These are phyloP conservation scores for Penicillium maclennaniae DNA, from an alignment of 495 filamentous ascomycete species.

Conservation along the genomic window DNA sequence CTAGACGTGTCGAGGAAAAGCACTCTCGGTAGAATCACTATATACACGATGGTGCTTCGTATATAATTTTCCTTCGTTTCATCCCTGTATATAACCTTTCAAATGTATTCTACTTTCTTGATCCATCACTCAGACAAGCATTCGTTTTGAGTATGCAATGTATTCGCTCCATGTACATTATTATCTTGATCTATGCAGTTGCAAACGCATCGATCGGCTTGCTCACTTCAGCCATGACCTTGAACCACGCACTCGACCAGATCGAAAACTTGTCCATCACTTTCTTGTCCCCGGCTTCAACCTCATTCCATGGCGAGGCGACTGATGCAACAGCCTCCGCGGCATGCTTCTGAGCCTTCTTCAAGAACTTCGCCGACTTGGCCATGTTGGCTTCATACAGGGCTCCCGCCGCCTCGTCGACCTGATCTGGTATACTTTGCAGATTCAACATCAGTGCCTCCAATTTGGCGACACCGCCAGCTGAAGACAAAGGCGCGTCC, in stretches of 20 bases:
- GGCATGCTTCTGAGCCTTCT: slow-evolving; percentile 26
- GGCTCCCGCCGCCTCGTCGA: slow-evolving; percentile 48
- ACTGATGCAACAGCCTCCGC: slow-evolving; percentile 28
- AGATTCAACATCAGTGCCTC: slow-evolving; percentile 32
- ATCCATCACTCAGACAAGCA: background rate
- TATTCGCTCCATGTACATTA: background rate
- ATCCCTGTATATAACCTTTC: slow-evolving; percentile 11
- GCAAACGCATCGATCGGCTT: slow-evolving; percentile 21
- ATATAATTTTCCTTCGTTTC: slow-evolving; percentile 5
- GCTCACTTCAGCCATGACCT: slow-evolving; percentile 43
- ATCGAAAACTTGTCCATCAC: slow-evolving; percentile 43
- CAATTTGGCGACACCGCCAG: slow-evolving; percentile 19
- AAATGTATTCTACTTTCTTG: slow-evolving; percentile 10
- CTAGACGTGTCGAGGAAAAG: background rate
- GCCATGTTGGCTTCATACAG: slow-evolving; percentile 42
- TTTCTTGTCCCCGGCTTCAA: slow-evolving; percentile 12
- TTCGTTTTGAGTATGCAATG: background rate
- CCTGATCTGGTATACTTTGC: slow-evolving; percentile 37
- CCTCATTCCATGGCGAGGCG: slow-evolving; percentile 22
- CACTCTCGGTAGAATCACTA: background rate
- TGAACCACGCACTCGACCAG: slow-evolving; percentile 49
- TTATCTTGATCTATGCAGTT: background rate
- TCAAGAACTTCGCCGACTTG: slow-evolving; percentile 25
- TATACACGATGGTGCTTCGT: background rate
- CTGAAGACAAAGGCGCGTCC: slow-evolving; percentile 11